phyloP scores from a whole-genome alignment of 306 rosid species.

The Malus sieversii region DNA sequence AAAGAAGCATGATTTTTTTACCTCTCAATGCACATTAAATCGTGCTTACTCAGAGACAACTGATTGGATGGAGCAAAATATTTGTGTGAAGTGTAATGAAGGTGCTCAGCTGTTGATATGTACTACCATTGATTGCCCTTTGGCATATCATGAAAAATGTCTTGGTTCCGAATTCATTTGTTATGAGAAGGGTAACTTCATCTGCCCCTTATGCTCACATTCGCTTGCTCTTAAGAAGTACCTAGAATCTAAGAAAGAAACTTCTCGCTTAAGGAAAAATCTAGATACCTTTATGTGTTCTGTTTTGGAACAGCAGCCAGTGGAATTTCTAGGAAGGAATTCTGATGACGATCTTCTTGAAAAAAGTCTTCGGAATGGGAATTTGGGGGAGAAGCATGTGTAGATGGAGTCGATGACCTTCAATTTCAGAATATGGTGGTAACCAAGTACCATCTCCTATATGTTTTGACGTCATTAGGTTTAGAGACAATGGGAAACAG shows the following conservation, averaged over 20 bases:
- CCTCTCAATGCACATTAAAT: slow-evolving; percentile 21
- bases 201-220: slow-evolving; percentile 70
- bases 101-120: slow-evolving; percentile 57
- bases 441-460: slow-evolving; percentile 18
- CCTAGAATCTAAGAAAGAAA: slow-evolving; percentile 51
- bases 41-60: slow-evolving; percentile 20
- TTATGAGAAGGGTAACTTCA: slow-evolving; percentile 33
- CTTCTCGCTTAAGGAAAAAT: slow-evolving; percentile 44
- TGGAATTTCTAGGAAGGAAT: slow-evolving; percentile 10
- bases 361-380: slow-evolving; percentile 4
- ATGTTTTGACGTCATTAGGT: slow-evolving; percentile 7
- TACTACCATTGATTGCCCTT: slow-evolving; percentile 41
- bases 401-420: slow-evolving; percentile 22
- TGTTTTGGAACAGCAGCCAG: slow-evolving; percentile 11
- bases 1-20: slow-evolving; percentile 35
- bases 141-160: slow-evolving; percentile 63
- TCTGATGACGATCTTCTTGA: slow-evolving; percentile 19
- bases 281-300: slow-evolving; percentile 28
- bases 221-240: slow-evolving; percentile 44
- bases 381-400: slow-evolving; percentile 9
- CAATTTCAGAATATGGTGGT: neutral
- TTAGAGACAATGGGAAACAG: slow-evolving; percentile 13
- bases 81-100: slow-evolving; percentile 60
- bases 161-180: slow-evolving; percentile 31
- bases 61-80: slow-evolving; percentile 19